Base-by-base conservation (phyloP, 805 yeast species). In the Saccharomycopsis babjevae region DNA sequence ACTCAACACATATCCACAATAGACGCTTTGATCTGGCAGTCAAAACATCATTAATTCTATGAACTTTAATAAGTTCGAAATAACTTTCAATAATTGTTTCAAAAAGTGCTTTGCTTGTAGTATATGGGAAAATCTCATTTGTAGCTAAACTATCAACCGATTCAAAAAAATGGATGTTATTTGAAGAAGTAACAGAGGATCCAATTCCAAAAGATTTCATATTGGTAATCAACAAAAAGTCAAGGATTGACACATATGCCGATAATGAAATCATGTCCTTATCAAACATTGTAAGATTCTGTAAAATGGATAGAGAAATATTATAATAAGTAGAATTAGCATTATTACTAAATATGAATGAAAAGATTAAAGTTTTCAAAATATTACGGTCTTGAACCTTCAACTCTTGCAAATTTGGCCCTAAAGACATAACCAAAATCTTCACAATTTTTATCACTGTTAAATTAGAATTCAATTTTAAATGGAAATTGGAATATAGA, bases 1-100 rank as follows among this genome's bases (percentile, higher is more conserved):
- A 73, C 72, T 77, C 83, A 64, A 74, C 78, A 40, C 76, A 81
- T 8, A 83, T 74, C 94, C 94, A 89, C 6, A 86, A 72, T 32
- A 81, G 73, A 52, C 74, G 77, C 50, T 83, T 83, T 6, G 84
- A 68, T 1, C 77, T 78, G 15, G 73, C 70, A 1, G 73, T 68
- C 60, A 85, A 76, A 1, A 79, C 68, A 22, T 74, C 68, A 18
- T 76, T 73, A n/a, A 80, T 79, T 1, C 82, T 80, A 56, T 65
- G 70, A 0, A 83, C 76, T 64, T 83, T 82, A 39, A 83, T 74
- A 36, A 87, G 67, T 66, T 86, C 88, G 34, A 76, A 78, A 59
- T 85, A 75, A n/a, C 88, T 79, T 39, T 75, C 79, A 58, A 83
- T 78, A 1, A 86, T 82, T 2, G 77, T 72, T 20, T 72, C 71